Base-by-base conservation (phyloP, 2,329 filamentous ascomycete genomes). In the Colletotrichum sp. region DNA sequence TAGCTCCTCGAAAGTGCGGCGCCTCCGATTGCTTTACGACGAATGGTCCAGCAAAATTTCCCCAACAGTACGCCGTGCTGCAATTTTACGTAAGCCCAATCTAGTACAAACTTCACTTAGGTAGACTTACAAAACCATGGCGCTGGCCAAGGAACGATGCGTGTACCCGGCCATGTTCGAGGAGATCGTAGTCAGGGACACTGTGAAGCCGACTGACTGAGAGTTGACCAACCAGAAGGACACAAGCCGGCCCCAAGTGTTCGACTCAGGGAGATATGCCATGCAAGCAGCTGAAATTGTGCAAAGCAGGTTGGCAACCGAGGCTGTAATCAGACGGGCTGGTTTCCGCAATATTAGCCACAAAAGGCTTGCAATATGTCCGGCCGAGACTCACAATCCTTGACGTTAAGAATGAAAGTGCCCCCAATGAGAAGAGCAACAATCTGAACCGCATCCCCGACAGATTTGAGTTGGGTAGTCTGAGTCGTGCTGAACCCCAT, bases 101-200 rank as follows among this genome's bases (percentile, higher is more conserved):
- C 0, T 0, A 29, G 1, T 27, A 3, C 0, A 3, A 0, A 0
- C 3, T 21, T 13, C 43, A 51, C 0, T 8, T 6, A 13, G 11
- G 11, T 7, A 0, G 11, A 21, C 13, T 29, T 5, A 57, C 54
- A 59, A 59, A n/a, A 59, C 11, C 57, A 59, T 59, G 29, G 57
- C 57, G 18, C 57, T 59, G 5, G 57, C 57, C 1, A 59, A 18
- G 3, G 57, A 59, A n/a, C 57, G 57, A n/a, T 59, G 57, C 0
- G 57, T 59, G 3, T 59, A 59, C 7, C 57, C 57, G 18, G 57
- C 57, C 29, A 59, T 59, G 6, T 59, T 59, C 3, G 57, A 59
- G 5, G 57, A 59, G 18, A 59, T 59, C 18, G 57, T 59, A 9
- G 57, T 59, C 1, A 34, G 29, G 1, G 57, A 59, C 3, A 59